These are phyloP conservation scores for Pichiaceae sp. DNA, from an alignment of 1,139 yeast species.

Conservation along the genomic window DNA sequence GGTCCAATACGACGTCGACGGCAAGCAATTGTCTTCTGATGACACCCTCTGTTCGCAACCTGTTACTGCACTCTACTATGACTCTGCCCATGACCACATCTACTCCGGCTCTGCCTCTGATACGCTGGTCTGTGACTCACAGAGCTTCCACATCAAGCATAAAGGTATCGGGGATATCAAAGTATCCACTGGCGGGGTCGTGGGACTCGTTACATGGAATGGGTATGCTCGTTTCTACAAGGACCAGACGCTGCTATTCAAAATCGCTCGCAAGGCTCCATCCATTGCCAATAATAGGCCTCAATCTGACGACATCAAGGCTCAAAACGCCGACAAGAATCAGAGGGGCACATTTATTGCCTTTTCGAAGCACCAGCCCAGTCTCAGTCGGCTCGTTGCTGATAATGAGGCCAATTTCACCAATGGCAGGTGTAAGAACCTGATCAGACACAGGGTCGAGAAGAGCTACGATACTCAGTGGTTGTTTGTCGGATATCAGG, in stretches of 20 bases:
- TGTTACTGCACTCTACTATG: conserved; percentile 25
- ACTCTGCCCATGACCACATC: conserved; percentile 8
- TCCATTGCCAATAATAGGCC: conserved; percentile 13
- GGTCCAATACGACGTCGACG: conserved; percentile 25
- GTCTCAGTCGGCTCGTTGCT: conserved; percentile 7
- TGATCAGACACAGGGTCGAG: conserved; percentile 21
- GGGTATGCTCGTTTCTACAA: conserved; percentile 22
- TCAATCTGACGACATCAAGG: conserved; percentile 6
- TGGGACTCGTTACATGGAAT: conserved; percentile 26
- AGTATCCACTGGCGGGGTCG: conserved; percentile 5
- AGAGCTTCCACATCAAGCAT: conserved; percentile 15
- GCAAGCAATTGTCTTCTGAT: conserved; percentile 19
- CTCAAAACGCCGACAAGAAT: conserved; percentile 7
- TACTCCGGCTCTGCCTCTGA: conserved; percentile 34
- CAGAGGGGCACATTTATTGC: conserved; percentile 14
- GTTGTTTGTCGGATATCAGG: conserved; percentile 23
- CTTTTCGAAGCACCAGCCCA: conserved; percentile 15
- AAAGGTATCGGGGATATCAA: conserved; percentile 20
- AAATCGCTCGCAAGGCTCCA: conserved; percentile 18
- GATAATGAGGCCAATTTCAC: conserved; percentile 9
- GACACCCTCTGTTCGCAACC: conserved; percentile 39
- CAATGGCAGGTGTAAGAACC: conserved; percentile 23
- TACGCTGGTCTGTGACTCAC: conserved; percentile 6
- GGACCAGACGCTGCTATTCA: conserved; percentile 9
- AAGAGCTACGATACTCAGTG: conserved; percentile 13